A percentile compares a stretch with the other conserved stretches of the same genome.
Evolutionary conservation across 495 filamentous ascomycete species (phyloP).

Genomic region (Neurospora sublineolata): DNA sequence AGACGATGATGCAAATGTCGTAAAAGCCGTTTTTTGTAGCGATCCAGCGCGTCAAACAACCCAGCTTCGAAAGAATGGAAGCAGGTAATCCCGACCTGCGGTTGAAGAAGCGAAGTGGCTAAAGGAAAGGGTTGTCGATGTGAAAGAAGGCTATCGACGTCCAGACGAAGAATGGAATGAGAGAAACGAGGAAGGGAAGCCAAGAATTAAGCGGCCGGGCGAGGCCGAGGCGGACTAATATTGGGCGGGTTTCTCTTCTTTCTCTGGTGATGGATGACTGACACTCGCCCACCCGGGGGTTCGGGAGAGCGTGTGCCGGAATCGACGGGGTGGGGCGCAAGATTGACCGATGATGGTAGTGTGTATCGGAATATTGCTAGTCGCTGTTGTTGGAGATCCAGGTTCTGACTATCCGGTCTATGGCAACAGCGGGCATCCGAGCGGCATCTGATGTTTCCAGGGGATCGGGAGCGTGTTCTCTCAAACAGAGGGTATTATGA

Average conservation of each 20-base stretch:
- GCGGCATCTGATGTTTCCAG: conserved; percentile 26
- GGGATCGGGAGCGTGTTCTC: conserved; percentile 1
- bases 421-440: conserved; percentile 35
- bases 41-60: neutral
- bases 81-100: conserved; percentile 39
- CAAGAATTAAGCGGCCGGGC: conserved; percentile 15
- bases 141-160: conserved; percentile 38
- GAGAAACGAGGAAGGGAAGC: conserved; percentile 16
- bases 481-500: neutral
- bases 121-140: conserved; percentile 24
- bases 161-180: conserved; percentile 27
- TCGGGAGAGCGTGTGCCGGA: conserved; percentile 29
- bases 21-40: neutral
- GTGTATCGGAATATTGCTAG: neutral
- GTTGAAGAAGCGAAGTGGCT: conserved; percentile 10
- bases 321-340: conserved; percentile 25
- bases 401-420: conserved; percentile 36
- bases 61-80: conserved; percentile 17
- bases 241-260: conserved; percentile 13
- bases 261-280: neutral
- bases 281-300: conserved; percentile 19
- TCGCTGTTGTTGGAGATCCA: conserved; percentile 29
- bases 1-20: neutral
- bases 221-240: conserved; percentile 31
- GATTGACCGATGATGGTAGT: conserved; percentile 26